These are phyloP conservation scores for Mycena sp. DNA, from an alignment of 1,284 basidiomycete genomes.

Conservation along the genomic window DNA sequence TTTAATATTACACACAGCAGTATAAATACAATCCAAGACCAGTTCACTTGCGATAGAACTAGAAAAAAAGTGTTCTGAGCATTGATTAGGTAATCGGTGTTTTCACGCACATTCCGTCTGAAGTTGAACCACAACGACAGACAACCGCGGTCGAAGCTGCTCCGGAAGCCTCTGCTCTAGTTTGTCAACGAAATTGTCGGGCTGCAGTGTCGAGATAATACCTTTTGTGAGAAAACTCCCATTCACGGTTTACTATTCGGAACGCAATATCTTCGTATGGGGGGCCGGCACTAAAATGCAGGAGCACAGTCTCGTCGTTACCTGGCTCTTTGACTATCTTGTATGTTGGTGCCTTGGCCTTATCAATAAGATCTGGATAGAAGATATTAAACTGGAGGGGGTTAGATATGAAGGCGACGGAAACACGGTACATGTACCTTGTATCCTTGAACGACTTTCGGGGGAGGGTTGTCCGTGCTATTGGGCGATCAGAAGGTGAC, in stretches of 20 bases:
- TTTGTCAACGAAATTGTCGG: slow-evolving; percentile 18
- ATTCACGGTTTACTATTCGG: slow-evolving; percentile 96
- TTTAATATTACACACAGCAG: no score
- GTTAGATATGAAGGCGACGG: slow-evolving; percentile 15
- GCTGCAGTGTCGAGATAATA: slow-evolving; percentile 41
- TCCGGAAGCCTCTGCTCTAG: slow-evolving; percentile 75
- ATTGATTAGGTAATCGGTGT: slow-evolving; percentile 9
- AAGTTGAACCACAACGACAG: slow-evolving; percentile 90
- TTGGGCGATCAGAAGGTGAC: slow-evolving; percentile 19
- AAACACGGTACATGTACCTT: slow-evolving; percentile 59
- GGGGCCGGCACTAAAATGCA: slow-evolving; percentile 96
- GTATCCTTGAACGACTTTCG: slow-evolving; percentile 98
- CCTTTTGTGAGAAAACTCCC: slow-evolving; percentile 98
- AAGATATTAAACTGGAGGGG: slow-evolving; percentile 87
- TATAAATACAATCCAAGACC: no score
- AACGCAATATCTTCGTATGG: slow-evolving; percentile 99
- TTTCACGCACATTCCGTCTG: slow-evolving; percentile 78
- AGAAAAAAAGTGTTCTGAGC: slow-evolving; percentile 25
- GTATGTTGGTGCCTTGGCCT: slow-evolving; percentile 95
- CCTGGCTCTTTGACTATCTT: slow-evolving; percentile 91
- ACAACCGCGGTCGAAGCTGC: slow-evolving; percentile 88
- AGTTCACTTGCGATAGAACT: slow-evolving; percentile 81
- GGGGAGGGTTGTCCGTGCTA: slow-evolving; percentile 95
- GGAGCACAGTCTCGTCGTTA: slow-evolving; percentile 93
- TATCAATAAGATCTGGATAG: slow-evolving; percentile 97